Percentiles rank a stretch among this genome's conserved stretches.
Evolutionary conservation across 2,329 filamentous ascomycete genomes (phyloP).

Genomic region (Fonsecaea pugnacius): DNA sequence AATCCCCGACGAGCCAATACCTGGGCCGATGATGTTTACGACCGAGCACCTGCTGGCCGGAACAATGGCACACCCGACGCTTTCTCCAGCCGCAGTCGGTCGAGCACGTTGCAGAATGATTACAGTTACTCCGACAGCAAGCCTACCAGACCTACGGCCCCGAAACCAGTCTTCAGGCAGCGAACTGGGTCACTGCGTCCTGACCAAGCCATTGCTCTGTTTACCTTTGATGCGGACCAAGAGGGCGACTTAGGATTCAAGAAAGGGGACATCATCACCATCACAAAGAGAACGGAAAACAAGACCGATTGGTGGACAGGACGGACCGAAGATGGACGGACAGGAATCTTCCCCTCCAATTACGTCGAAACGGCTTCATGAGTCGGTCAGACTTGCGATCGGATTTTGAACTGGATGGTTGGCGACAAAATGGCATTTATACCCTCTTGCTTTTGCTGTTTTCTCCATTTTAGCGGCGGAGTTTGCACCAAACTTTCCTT

Average conservation of each 20-base stretch:
- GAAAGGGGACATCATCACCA: constrained; percentile 95
- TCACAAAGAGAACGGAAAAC: constrained; percentile 91
- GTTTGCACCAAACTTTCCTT: constrained; percentile 22
- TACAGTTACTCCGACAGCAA: constrained; percentile 64
- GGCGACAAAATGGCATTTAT: constrained; percentile 14
- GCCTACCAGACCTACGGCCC: constrained; percentile 79
- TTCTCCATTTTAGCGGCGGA: constrained; percentile 31
- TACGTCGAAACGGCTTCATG: constrained; percentile 37
- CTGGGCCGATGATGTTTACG: constrained; percentile 57
- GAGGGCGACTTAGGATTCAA: constrained; percentile 92
- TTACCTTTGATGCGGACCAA: constrained; percentile 92
- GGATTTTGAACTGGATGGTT: constrained; percentile 1
- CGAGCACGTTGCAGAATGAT: constrained; percentile 50
- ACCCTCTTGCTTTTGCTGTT: constrained; percentile 23
- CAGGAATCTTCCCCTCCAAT: constrained; percentile 80
- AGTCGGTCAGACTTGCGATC: constrained; percentile 7
- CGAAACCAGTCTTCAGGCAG: constrained; percentile 79
- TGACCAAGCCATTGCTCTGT: constrained; percentile 88
- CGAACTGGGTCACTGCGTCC: constrained; percentile 52
- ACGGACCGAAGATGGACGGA: constrained; percentile 72
- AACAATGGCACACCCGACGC: constrained; percentile 41
- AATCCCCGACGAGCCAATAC: constrained; percentile 49
- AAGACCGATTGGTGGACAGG: constrained; percentile 99
- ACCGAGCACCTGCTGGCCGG: constrained; percentile 42
- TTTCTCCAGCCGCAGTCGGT: constrained; percentile 45